Base-by-base conservation (phyloP, 192 early-diverging fungal genomes). In the Dimargaris xerosporica region DNA sequence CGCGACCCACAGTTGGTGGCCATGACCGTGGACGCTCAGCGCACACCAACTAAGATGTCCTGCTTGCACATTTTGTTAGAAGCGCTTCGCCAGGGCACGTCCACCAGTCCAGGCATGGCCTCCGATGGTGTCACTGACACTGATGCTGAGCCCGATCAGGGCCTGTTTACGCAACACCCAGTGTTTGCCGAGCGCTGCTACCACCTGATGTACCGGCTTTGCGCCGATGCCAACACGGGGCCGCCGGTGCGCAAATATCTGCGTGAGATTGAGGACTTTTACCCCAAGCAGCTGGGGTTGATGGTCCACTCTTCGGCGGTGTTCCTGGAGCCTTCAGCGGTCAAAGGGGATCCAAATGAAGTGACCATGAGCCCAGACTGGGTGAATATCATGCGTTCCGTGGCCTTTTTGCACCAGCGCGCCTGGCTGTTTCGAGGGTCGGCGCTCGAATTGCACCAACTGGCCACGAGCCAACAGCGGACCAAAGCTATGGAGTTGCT, bases 381-480 rank as follows among this genome's bases (percentile, higher is more conserved):
- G 56, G 65, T 69, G 55, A 67, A 48, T 44, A 64, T 67, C 12
- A 58, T 64, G 29, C 54, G 53, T 12, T 68, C 67, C 17, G 66
- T 71, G 61, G 74, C 83, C 15, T 77, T 81, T 62, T 74, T 98
- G 53, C 82, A 93, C 63, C 86, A 89, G 46, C 84, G 91, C 16
- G 80, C 95, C 0, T 98, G 93, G 93, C 74, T 96, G 13, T 79
- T 96, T 78, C 84, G 88, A 60, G 74, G 82, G 25, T 66, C 91
- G 17, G 91, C 94, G 1, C 69, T 98, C 21, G 96, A 98, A 65
- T 74, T 98, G 41, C 91, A 92, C 62, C 70, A 75, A 31, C 81
- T 84, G 11, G 74, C 77, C 2, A 21, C 66, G 0, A 53, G 62
- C 21, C 69, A 67, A 16, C 73, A 77, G 44, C 67, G 73, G 25